phyloP scores from a whole-genome alignment of 441 rosid genomes.

The Mallotus repandus region DNA sequence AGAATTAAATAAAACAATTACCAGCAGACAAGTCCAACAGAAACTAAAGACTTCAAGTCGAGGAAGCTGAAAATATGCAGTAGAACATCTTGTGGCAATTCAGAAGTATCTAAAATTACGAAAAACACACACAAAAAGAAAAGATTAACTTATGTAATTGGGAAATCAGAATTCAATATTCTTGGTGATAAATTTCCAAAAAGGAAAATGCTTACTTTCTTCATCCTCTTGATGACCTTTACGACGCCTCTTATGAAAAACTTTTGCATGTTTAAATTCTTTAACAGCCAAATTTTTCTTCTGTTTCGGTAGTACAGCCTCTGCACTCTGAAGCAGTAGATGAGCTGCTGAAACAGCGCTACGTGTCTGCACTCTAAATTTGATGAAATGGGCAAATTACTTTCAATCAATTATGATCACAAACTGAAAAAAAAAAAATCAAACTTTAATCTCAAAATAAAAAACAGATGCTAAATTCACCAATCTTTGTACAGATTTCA shows the following conservation, averaged over 20 bases:
- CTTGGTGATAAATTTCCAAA: neutral
- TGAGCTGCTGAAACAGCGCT: slow-evolving; percentile 69
- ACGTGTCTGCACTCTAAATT: slow-evolving; percentile 61
- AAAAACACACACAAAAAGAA: neutral
- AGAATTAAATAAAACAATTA: slow-evolving; percentile 25
- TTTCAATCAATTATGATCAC: too few species aligned
- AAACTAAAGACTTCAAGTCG: slow-evolving; percentile 55
- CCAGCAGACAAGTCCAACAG: slow-evolving; percentile 64
- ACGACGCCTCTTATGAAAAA: slow-evolving; percentile 56
- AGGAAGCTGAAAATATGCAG: slow-evolving; percentile 63
- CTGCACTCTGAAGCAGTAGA: slow-evolving; percentile 63
- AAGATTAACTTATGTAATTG: neutral
- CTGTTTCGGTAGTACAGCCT: slow-evolving; percentile 80
- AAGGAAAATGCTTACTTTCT: slow-evolving; percentile 28
- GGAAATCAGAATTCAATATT: neutral
- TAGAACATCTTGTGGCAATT: slow-evolving; percentile 75
- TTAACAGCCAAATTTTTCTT: slow-evolving; percentile 61
- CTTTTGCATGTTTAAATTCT: slow-evolving; percentile 76
- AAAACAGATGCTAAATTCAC: neutral
- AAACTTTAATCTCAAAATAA: neutral
- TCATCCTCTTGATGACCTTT: slow-evolving; percentile 41
- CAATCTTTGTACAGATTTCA: neutral
- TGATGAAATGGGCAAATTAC: too few species aligned
- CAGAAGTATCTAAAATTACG: slow-evolving; percentile 42
- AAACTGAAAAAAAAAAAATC: too few species aligned